Evolutionary conservation across 257 asterid species (phyloP), one percentile per base, ranked within the genome.

Genomic region (Apocynum venetum): DNA sequence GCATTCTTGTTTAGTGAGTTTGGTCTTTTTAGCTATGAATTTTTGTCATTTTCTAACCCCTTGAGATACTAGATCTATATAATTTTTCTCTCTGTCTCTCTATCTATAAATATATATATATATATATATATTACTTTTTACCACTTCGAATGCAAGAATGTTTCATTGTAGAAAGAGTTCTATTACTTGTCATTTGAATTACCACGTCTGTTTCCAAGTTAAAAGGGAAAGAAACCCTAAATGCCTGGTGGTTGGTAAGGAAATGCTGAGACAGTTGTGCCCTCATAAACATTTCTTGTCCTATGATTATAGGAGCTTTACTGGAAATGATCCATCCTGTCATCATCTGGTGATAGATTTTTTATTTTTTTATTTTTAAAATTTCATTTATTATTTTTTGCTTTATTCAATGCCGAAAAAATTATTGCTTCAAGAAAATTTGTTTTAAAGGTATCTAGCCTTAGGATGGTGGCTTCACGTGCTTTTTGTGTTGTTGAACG

Each of bases 381-480:
- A 57, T 57, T 19, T 57, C 20, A 57, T 57, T 57, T 57, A 6
- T 6, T 25, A 20, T 7, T 20, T 1, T 57, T 67, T 19, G 13
- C 51, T 13, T 41, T 67, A 14, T 67, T 8, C 7, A 66, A 17
- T 7, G 5, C 72, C 41, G 72, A 66, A 15, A 6, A 19, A 25
- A n/a, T 41, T 67, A 35, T 40, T 67, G 11, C 43, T 41, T 41
- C 5, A 43, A 67, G 36, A 67, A 67, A 66, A 17, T 6, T 41
- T 67, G 13, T 41, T 67, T 43, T 20, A 0, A 0, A 43, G 47
- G 20, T 8, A 14, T 72, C 17, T 8, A 6, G 10, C 48, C 14
- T 2, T 69, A 14, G 52, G 66, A 55, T 72, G 31, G 36, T 80
- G 59, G 4, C 52, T 63, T 57, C 71, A 52, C 35, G 57, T 72